Conservation (phyloP, 805 yeast genomes). For the Ogataea kodamae region DNA sequence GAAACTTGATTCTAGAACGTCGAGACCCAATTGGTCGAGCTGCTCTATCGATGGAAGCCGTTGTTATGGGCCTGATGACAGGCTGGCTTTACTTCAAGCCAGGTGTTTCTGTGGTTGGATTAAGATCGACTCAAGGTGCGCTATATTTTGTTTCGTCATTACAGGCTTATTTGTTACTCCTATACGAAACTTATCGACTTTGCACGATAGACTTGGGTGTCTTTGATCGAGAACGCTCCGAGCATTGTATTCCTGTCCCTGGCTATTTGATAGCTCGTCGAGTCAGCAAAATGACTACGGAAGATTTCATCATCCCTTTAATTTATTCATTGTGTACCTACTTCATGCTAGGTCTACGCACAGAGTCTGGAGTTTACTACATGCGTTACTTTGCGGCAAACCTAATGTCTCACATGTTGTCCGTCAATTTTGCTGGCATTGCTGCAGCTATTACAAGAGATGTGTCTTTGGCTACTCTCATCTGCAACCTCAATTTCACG, state of each 20-base stretch:
- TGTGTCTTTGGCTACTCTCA: conserved; percentile 56
- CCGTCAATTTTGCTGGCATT: conserved; percentile 51
- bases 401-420: conserved; percentile 52
- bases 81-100: conserved; percentile 81
- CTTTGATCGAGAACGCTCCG: conserved; percentile 66
- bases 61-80: conserved; percentile 53
- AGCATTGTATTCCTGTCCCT: conserved; percentile 58
- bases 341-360: conserved; percentile 72
- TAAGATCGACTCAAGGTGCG: conserved; percentile 54
- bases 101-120: conserved; percentile 55
- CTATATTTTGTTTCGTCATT: conserved; percentile 51
- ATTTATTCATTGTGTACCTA: conserved; percentile 60
- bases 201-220: conserved; percentile 52
- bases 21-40: conserved; percentile 52
- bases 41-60: conserved; percentile 39
- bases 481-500: conserved; percentile 64
- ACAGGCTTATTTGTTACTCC: conserved; percentile 51
- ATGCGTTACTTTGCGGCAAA: conserved; percentile 60
- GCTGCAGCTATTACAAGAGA: conserved; percentile 57
- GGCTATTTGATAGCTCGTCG: conserved; percentile 70
- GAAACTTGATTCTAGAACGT: conserved; percentile 44
- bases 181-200: conserved; percentile 58
- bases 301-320: conserved; percentile 63
- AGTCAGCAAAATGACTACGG: conserved; percentile 60
- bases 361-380: conserved; percentile 44